Conservation (phyloP, 495 filamentous ascomycete species). For the Hypoxylon crocopeplum region DNA sequence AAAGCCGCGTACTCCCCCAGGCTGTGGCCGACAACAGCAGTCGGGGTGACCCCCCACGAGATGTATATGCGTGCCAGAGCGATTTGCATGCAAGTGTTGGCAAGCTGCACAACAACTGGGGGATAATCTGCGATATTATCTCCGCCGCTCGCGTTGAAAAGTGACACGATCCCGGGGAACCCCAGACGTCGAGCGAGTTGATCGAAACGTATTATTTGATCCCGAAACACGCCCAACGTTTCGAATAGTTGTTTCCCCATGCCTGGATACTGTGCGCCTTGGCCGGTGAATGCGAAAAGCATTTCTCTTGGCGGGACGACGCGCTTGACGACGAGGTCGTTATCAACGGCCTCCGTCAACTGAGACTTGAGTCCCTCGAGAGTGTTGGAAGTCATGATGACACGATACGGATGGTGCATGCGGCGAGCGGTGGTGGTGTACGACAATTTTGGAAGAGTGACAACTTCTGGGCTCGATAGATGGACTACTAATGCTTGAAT, state of each 20-base stretch:
- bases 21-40: conserved; percentile 76
- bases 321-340: conserved; percentile 27
- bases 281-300: conserved; percentile 18
- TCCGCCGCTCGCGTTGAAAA: conserved; percentile 55
- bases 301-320: no score
- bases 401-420: conserved; percentile 68
- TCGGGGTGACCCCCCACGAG: conserved; percentile 67
- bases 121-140: conserved; percentile 2
- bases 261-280: not conserved
- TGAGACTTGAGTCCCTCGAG: conserved; percentile 16
- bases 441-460: conserved; percentile 64
- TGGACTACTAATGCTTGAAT: no score
- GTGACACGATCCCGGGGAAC: conserved; percentile 60
- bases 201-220: conserved; percentile 65
- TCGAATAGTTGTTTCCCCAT: conserved; percentile 45
- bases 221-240: conserved; percentile 60
- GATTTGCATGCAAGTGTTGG: conserved; percentile 71
- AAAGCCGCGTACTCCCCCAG: conserved; percentile 77
- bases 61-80: conserved; percentile 73
- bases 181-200: conserved; percentile 62
- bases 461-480: no score
- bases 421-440: conserved; percentile 79
- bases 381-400: conserved; percentile 53
- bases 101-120: conserved; percentile 62
- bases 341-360: no score